These are phyloP conservation scores for Pyrus hybrid DNA, from an alignment of 331 rosid species.

Conservation along the genomic window DNA sequence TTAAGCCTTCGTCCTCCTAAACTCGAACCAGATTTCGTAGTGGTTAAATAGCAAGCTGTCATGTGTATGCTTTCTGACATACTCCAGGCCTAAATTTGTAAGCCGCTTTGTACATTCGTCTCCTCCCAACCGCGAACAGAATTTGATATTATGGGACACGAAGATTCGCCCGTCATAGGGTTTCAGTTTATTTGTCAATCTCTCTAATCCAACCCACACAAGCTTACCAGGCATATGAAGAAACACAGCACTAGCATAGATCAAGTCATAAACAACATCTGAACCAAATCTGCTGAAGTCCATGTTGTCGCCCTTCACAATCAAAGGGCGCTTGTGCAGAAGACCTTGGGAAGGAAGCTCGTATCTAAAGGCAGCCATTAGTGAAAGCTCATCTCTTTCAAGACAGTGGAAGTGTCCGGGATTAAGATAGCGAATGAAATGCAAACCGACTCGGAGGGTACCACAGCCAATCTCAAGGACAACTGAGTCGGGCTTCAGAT, in stretches of 20 bases:
- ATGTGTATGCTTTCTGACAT: constrained; percentile 57
- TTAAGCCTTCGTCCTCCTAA: constrained; percentile 43
- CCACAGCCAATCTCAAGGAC: constrained; percentile 94
- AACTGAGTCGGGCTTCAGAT: constrained; percentile 42
- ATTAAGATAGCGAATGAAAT: constrained; percentile 67
- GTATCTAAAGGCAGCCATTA: constrained; percentile 81
- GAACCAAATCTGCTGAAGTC: constrained; percentile 60
- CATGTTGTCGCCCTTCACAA: constrained; percentile 81
- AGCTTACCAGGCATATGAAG: constrained; percentile 89
- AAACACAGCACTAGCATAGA: constrained; percentile 91
- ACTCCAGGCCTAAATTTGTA: constrained; percentile 53
- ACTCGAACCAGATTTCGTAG: constrained; percentile 78
- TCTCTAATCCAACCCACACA: constrained; percentile 73
- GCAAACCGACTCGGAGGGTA: constrained; percentile 86
- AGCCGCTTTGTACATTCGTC: constrained; percentile 64
- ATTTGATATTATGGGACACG: constrained; percentile 70
- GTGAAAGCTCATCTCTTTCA: constrained; percentile 83
- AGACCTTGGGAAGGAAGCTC: constrained; percentile 97
- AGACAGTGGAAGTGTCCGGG: constrained; percentile 69
- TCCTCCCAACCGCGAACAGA: constrained; percentile 65
- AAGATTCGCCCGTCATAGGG: constrained; percentile 65
- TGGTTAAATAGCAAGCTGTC: constrained; percentile 82
- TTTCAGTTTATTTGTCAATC: constrained; percentile 47
- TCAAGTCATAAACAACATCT: constrained; percentile 48
- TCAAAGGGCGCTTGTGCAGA: constrained; percentile 69